Evolutionary conservation across 805 yeast species (phyloP).

Genomic region (Saturnispora quitensis): DNA sequence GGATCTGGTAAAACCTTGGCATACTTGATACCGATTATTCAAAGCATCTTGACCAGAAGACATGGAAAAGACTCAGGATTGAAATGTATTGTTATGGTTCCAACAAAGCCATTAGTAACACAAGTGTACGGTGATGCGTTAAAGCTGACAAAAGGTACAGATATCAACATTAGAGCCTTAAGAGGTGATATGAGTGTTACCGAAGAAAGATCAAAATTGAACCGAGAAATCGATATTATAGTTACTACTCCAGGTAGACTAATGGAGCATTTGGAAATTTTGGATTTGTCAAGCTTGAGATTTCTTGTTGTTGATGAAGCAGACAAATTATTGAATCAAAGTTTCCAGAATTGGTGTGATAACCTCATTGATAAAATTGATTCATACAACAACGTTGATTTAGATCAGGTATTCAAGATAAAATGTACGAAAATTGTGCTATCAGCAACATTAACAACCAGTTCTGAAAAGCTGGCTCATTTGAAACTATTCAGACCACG

Average conservation of each 20-base stretch:
- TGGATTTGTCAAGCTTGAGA: constrained; percentile 41
- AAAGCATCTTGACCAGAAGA: constrained; percentile 33
- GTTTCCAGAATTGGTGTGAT: constrained; percentile 88
- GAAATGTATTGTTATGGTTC: constrained; percentile 73
- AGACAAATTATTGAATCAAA: constrained; percentile 73
- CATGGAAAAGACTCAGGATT: constrained; percentile 38
- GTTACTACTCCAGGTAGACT: constrained; percentile 73
- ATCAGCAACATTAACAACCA: constrained; percentile 90
- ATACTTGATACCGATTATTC: constrained; percentile 75
- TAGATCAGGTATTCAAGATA: constrained; percentile 29
- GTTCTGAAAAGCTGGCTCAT: constrained; percentile 74
- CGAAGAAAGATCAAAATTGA: constrained; percentile 49
- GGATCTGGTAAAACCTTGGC: constrained; percentile 96
- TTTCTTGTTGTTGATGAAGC: constrained; percentile 75
- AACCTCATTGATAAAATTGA: constrained; percentile 36
- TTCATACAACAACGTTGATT: constrained; percentile 19
- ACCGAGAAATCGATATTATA: constrained; percentile 50
- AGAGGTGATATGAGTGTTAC: constrained; percentile 37
- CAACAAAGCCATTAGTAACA: constrained; percentile 77
- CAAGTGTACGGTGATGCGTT: constrained; percentile 69
- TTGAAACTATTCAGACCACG: constrained; percentile 65
- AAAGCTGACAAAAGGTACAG: constrained; percentile 55
- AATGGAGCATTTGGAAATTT: constrained; percentile 57
- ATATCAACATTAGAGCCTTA: constrained; percentile 55
- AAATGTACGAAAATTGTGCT: constrained; percentile 60